Evolutionary conservation across 2,329 filamentous ascomycete genomes (phyloP).

Genomic region (Paecilomyces sp.): DNA sequence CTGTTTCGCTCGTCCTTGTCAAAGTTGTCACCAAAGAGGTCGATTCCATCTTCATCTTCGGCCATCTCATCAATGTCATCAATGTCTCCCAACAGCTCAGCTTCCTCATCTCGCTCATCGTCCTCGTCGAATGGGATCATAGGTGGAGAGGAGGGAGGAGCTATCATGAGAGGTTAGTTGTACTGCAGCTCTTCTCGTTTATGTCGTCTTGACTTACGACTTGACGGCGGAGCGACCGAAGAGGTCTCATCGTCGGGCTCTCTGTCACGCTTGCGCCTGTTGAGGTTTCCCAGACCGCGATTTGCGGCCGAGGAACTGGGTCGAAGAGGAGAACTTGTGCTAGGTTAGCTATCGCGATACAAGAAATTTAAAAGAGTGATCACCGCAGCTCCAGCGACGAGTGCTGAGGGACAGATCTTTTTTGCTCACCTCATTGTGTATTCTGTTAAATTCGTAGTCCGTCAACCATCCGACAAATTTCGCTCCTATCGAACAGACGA

Average conservation of each 20-base stretch:
- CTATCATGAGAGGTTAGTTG: slow-evolving; percentile 14
- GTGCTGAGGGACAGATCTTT: background rate
- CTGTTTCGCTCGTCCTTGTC: slow-evolving; percentile 52
- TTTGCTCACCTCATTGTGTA: slow-evolving; percentile 7
- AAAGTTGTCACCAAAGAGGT: slow-evolving; percentile 62
- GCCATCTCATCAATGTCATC: slow-evolving; percentile 63
- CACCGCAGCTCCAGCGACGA: background rate
- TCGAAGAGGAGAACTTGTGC: slow-evolving; percentile 68
- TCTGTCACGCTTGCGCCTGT: slow-evolving; percentile 56
- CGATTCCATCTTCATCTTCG: slow-evolving; percentile 63
- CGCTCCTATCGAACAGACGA: background rate
- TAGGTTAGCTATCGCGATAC: background rate
- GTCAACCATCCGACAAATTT: background rate
- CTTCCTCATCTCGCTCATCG: slow-evolving; percentile 46
- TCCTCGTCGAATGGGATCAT: slow-evolving; percentile 45
- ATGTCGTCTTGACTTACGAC: slow-evolving; percentile 43
- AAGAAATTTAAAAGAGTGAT: background rate
- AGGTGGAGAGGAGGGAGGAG: slow-evolving; percentile 55
- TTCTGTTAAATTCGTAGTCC: background rate
- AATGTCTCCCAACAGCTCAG: slow-evolving; percentile 55
- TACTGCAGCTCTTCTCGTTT: background rate
- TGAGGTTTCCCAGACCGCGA: slow-evolving; percentile 53
- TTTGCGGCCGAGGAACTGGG: slow-evolving; percentile 78
- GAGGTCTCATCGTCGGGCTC: slow-evolving; percentile 58
- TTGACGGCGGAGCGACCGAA: slow-evolving; percentile 55